These are phyloP conservation scores for Fraxinus excelsior DNA, from an alignment of 257 asterid genomes.

Conservation along the genomic window DNA sequence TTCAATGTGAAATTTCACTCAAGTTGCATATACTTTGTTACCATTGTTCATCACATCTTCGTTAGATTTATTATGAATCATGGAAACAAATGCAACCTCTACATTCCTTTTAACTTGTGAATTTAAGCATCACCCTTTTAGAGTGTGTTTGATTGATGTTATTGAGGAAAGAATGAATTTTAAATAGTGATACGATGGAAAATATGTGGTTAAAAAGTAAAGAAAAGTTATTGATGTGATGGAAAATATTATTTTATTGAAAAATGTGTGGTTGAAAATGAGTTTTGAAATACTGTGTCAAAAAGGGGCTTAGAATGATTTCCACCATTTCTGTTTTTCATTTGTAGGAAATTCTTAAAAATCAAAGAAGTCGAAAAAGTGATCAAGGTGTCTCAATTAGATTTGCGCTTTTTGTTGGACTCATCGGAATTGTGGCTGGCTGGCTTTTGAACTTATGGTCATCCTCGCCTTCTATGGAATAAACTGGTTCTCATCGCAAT, in stretches of 20 bases:
- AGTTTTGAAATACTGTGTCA: no score
- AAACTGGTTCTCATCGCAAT: not conserved
- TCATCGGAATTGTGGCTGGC: constrained; percentile 43
- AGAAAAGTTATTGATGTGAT: no score
- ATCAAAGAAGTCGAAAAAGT: constrained; percentile 25
- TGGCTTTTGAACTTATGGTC: constrained; percentile 35
- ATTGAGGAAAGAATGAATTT: no score
- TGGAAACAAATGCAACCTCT: not conserved
- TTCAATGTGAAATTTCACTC: not conserved
- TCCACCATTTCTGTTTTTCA: not conserved
- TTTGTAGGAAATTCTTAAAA: constrained; percentile 38
- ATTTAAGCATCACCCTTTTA: not conserved
- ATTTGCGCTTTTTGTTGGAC: constrained; percentile 41
- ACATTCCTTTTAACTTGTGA: not conserved
- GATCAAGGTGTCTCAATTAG: constrained; percentile 33
- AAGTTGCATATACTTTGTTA: not conserved
- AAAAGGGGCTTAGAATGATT: not conserved
- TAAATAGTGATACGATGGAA: no score
- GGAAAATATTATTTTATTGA: no score
- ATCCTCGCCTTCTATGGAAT: constrained; percentile 27
- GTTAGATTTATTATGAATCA: not conserved
- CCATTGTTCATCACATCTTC: not conserved
- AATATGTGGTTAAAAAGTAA: no score
- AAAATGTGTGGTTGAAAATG: no score
- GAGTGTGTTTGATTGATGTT: no score